Evolutionary conservation across 805 yeast genomes (phyloP), one percentile per base, ranked within the genome.

Genomic region (Dipodascus albidus): DNA sequence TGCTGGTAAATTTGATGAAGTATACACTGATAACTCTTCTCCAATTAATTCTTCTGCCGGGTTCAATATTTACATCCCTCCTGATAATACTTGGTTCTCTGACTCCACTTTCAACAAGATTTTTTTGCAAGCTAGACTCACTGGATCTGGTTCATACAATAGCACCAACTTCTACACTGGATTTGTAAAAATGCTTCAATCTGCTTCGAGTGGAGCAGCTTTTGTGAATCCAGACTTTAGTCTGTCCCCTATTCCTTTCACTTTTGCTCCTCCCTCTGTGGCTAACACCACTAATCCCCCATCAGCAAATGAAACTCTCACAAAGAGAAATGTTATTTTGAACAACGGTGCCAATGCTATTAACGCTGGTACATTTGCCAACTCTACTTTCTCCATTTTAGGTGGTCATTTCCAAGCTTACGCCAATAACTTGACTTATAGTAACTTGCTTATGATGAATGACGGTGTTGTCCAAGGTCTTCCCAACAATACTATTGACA

Each of bases 381-480:
- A 85, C 62, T 69, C 70, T 11, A 64, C 81, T 0, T 56, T 75
- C 9, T 68, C 81, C 44, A 76, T 78, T 0, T 66, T 85, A 50
- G 89, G 86, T 6, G 93, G 91, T 20, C 65, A 69, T 2, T 81
- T 83, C 60, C 63, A 61, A 6, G 72, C 73, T 4, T 42, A 44
- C n/a, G 55, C 64, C 35, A 57, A 64, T 2, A 60, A 60, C 2
- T 61, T 65, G 33, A 64, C 60, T 9, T 68, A 65, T 14, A 38
- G 56, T 21, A 62, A 67, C 35, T 53, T 72, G 14, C 57, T 69
- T 15, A 56, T 71, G 20, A 54, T 62, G 17, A 61, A 67, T 59
- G 63, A 60, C 23, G 60, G n/a, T 48, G 57, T 23, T 57, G 58
- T 56, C 2, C 53, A 53, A 11, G 65, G 68, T 1, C 49, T 65